Conservation (phyloP, 2,329 filamentous ascomycete genomes). For the Phyllosticta citribraziliensis region DNA sequence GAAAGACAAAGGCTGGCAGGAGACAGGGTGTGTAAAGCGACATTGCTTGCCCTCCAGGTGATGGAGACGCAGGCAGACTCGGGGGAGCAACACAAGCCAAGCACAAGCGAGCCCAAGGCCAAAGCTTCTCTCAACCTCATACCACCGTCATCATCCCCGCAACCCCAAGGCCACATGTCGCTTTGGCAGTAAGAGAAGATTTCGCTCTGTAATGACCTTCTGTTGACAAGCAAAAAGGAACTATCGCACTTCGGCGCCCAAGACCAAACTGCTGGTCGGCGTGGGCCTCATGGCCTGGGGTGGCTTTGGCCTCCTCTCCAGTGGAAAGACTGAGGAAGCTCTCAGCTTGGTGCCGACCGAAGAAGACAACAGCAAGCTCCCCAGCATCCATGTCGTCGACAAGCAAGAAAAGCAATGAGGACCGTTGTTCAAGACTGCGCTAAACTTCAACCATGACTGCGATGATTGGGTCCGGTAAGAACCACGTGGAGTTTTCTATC, state of each 20-base stretch:
- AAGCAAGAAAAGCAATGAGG: neutral
- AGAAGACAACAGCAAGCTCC: conserved; percentile 61
- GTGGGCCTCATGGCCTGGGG: conserved; percentile 69
- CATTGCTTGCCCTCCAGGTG: neutral
- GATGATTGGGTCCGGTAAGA: no score
- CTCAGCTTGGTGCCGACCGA: conserved; percentile 64
- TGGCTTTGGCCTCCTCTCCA: conserved; percentile 58
- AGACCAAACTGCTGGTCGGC: conserved; percentile 63
- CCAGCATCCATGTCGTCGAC: conserved; percentile 54
- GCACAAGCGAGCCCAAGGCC: conserved; percentile 6
- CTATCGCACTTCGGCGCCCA: conserved; percentile 62
- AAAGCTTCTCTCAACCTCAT: conserved; percentile 7
- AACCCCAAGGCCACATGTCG: conserved; percentile 17
- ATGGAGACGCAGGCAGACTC: neutral
- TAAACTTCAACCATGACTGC: no score
- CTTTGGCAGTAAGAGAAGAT: conserved; percentile 26
- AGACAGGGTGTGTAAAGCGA: neutral
- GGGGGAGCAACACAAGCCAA: conserved; percentile 1
- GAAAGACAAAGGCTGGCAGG: conserved; percentile 1
- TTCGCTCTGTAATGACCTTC: neutral
- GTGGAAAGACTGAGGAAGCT: conserved; percentile 62
- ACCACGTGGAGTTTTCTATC: no score
- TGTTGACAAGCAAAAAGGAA: conserved; percentile 17
- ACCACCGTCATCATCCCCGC: neutral
- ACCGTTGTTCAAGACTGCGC: no score